These are phyloP conservation scores for Pneumocystis sp. DNA, from an alignment of 1,139 yeast species.

Conservation along the genomic window DNA sequence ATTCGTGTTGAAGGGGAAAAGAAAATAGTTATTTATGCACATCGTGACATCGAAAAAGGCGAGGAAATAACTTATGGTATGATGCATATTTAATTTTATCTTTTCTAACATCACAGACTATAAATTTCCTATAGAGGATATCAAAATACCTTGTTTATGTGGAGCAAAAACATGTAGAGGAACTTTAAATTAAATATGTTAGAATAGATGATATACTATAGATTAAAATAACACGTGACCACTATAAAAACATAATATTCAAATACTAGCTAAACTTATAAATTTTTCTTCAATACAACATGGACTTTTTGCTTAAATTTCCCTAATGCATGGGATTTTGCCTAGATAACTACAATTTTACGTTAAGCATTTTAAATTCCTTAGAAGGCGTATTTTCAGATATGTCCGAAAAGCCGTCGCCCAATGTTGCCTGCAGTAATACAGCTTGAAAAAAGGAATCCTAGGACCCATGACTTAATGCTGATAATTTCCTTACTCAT, in stretches of 20 bases:
- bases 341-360: background rate
- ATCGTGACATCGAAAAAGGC: conserved; percentile 52
- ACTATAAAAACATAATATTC: background rate
- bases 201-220: background rate
- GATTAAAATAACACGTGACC: background rate
- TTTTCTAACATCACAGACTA: conserved; percentile 30
- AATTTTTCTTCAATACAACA: background rate
- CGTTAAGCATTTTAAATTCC: background rate
- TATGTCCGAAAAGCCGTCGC: background rate
- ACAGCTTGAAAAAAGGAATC: background rate
- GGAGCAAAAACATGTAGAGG: conserved; percentile 93
- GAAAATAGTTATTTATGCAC: conserved; percentile 87
- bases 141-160: conserved; percentile 79
- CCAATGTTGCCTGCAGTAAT: background rate
- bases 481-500: background rate
- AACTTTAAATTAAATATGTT: conserved; percentile 43
- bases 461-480: background rate
- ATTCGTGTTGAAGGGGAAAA: conserved; percentile 88
- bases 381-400: background rate
- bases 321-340: background rate
- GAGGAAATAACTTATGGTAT: conserved; percentile 77
- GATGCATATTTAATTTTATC: background rate
- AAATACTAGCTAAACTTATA: background rate
- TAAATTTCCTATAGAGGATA: conserved; percentile 85
- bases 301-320: background rate